Conservation (phyloP, 768 basidiomycete genomes). For the Boletellus ananiceps region DNA sequence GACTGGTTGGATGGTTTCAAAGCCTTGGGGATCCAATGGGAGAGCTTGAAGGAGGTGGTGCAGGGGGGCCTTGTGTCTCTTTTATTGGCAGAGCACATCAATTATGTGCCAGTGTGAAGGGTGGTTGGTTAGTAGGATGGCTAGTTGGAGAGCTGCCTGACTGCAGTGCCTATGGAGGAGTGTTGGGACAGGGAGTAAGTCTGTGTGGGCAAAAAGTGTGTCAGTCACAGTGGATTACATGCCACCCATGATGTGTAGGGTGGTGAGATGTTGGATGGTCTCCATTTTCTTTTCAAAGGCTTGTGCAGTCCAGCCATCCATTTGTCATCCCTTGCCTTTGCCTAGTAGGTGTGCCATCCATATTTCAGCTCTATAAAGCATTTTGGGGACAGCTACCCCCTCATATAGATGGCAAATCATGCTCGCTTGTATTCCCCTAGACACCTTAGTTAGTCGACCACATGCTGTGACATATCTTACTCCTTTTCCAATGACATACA, state of each 20-base stretch:
- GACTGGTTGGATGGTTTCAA: no score
- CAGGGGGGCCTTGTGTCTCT: no score
- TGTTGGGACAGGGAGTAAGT: constrained; percentile 4
- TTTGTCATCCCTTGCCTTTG: neutral
- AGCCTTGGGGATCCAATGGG: no score
- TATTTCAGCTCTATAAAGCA: constrained; percentile 28
- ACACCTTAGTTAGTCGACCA: neutral
- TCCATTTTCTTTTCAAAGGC: constrained; percentile 5
- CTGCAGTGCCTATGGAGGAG: neutral
- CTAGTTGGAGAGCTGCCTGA: neutral
- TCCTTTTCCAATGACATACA: neutral
- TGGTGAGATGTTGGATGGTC: constrained; percentile 19
- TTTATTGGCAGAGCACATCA: no score
- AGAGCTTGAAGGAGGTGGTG: no score
- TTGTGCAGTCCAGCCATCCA: constrained; percentile 9
- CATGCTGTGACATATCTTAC: neutral
- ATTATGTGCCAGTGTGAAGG: neutral
- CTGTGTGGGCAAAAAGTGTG: constrained; percentile 15
- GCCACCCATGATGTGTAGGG: constrained; percentile 17
- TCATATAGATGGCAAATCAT: neutral
- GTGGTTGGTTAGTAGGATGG: neutral
- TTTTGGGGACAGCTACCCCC: neutral
- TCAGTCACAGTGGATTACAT: constrained; percentile 21
- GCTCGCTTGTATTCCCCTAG: constrained; percentile 15
- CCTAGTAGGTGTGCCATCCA: neutral